A percentile compares a stretch with the other conserved stretches of the same genome.
Evolutionary conservation across 208 protist genomes (phyloP).

Genomic region (Herpetomonas tarakana): DNA sequence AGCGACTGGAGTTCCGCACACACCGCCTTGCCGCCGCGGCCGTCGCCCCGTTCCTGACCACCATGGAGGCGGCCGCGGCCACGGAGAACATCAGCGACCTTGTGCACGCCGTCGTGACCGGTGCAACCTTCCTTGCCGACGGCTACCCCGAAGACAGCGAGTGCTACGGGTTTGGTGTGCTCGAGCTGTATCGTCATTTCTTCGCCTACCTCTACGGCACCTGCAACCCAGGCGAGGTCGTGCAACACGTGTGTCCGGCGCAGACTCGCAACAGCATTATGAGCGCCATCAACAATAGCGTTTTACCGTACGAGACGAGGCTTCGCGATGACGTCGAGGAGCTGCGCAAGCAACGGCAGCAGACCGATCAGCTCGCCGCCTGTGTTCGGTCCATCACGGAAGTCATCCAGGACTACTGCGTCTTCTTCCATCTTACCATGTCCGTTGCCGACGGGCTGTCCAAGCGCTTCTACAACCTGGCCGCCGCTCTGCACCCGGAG

Average conservation of each 20-base stretch:
- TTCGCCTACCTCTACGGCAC: slow-evolving; percentile 10
- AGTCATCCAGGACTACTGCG: slow-evolving; percentile 22
- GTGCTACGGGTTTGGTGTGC: slow-evolving; percentile 12
- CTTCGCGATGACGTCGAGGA: slow-evolving; percentile 16
- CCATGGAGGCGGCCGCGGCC: slow-evolving; percentile 19
- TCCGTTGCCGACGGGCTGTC: slow-evolving; percentile 15
- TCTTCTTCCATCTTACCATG: slow-evolving; percentile 40
- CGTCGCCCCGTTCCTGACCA: slow-evolving; percentile 17
- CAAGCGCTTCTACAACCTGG: slow-evolving; percentile 16
- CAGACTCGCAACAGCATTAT: slow-evolving; percentile 2
- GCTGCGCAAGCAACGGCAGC: slow-evolving; percentile 6
- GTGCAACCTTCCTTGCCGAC: neutral
- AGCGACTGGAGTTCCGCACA: slow-evolving; percentile 8
- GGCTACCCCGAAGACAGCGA: neutral
- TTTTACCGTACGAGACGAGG: slow-evolving; percentile 1
- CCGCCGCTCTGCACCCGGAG: slow-evolving; percentile 19
- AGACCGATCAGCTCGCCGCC: slow-evolving; percentile 6
- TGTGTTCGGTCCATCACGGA: slow-evolving; percentile 13
- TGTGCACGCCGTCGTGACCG: neutral
- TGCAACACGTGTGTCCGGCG: neutral
- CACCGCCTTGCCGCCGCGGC: slow-evolving; percentile 8
- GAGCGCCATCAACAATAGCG: neutral
- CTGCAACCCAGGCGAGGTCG: slow-evolving; percentile 9
- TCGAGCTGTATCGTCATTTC: slow-evolving; percentile 24
- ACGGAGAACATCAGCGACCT: slow-evolving; percentile 13